Evolutionary conservation across 1,284 basidiomycete genomes (phyloP), one percentile per base, ranked within the genome.

Genomic region (Athelia psychrophila): DNA sequence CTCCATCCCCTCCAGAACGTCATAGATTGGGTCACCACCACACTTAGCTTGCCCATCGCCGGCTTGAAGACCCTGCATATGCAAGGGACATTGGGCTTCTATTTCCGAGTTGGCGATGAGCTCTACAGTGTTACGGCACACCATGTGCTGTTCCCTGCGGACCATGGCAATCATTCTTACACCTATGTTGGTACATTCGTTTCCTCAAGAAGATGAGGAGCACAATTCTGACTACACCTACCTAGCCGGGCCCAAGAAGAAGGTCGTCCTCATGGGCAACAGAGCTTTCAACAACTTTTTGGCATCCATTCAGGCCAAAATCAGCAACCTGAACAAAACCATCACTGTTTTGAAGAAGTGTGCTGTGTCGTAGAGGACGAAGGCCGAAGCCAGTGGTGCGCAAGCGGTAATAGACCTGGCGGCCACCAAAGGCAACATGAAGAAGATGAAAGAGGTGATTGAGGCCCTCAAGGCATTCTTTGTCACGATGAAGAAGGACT

Each of bases 231-330:
- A 71, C 59, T 64, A 42, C 51, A 54, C 51, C 58, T 60, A 51
- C 56, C 22, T n/a, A 55, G 49, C 59, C 46, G 56, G 20, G 23
- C 69, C 65, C 12, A 71, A 65, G 68, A 67, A 61, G 57, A 36
- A 74, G 45, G 73, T 76, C 50, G n/a, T 74, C 33, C 23, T 74
- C 2, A 71, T 74, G 71, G 66, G 70, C 49, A 42, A 24, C 27
- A 32, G n/a, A 1, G 67, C 65, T 1, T 74, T 71, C 68, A 53
- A 30, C 4, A 54, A 66, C 58, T 63, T 58, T 58, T 52, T 69
- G 18, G 56, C 25, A 8, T 68, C 64, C 54, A 69, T 74, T 52
- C 58, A 69, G 64, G 64, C 45, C 45, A 33, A 33, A 30, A 74
- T 75, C 47, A 57, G 60, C 49, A 65, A 12, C 19, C 58, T 61